These are phyloP conservation scores for Talaromyces sp. DNA, from an alignment of 2,329 filamentous ascomycete genomes.

Conservation along the genomic window DNA sequence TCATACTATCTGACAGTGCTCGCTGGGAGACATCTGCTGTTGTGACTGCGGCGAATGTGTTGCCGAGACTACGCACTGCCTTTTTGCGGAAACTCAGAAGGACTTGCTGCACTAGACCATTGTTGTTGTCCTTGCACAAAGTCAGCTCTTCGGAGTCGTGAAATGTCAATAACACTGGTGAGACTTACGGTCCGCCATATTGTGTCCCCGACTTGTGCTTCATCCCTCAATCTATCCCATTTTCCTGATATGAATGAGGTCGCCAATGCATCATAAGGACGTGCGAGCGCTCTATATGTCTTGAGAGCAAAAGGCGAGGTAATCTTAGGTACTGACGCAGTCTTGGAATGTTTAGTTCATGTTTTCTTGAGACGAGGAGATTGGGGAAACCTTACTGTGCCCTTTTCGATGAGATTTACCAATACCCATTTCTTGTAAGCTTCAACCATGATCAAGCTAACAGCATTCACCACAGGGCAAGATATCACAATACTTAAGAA, in stretches of 20 bases:
- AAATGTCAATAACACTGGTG: neutral
- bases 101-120: conserved; percentile 66
- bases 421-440: conserved; percentile 91
- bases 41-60: conserved; percentile 65
- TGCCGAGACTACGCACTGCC: conserved; percentile 68
- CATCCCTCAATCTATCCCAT: conserved; percentile 58
- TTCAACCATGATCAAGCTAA: conserved; percentile 77
- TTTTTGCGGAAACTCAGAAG: conserved; percentile 68
- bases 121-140: conserved; percentile 63
- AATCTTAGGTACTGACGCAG: conserved; percentile 52
- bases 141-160: conserved; percentile 11
- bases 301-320: conserved; percentile 54
- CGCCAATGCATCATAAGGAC: conserved; percentile 68
- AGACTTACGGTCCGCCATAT: conserved; percentile 58
- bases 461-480: conserved; percentile 60
- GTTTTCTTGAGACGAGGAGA: neutral
- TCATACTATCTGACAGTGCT: conserved; percentile 28
- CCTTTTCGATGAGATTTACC: conserved; percentile 66
- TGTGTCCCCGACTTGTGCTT: conserved; percentile 57
- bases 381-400: conserved; percentile 47
- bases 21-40: conserved; percentile 46
- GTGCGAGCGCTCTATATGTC: conserved; percentile 56
- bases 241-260: conserved; percentile 62
- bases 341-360: conserved; percentile 15
- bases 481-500: conserved; percentile 64